Evolutionary conservation across 495 filamentous ascomycete genomes (phyloP), one percentile per base, ranked within the genome.

Genomic region (Margaritispora aquatica): DNA sequence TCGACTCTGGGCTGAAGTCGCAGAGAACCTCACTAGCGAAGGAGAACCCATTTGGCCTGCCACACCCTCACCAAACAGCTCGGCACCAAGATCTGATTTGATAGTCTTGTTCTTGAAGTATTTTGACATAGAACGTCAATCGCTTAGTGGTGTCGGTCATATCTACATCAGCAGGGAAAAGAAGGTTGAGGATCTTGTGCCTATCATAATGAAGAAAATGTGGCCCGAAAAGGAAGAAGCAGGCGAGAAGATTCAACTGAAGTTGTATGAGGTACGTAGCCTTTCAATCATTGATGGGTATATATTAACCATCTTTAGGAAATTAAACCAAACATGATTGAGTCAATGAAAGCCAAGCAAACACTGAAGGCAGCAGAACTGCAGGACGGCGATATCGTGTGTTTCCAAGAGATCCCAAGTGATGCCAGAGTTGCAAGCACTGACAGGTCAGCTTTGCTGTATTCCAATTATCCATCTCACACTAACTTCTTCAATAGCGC

Each of bases 311-410:
- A 22, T 44, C 22, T 31, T n/a, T 60, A 85, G 80, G 94, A 99
- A 71, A 97, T 99, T 74, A 97, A 97, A 70, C 90, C 92, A 36
- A 86, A 82, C 51, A 97, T 97, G 92, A 96, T 99, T 65, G 94
- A 99, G 63, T 76, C 81, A 13, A 90, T 97, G 79, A 97, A 96
- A 69, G 84, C 86, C 0, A 97, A 96, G 70, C 81, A 89, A 66
- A 88, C 90, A 0, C 82, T 99, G 58, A 85, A 88, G 50, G 84
- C 89, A 54, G 91, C 93, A 1, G 94, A 99, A 70, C 89, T 99
- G 44, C 93, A 97, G 67, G 92, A 97, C 68, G 94, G 94, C 41
- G 94, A 99, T 69, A 96, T 99, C 64, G 83, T 99, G 27, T 96
- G 92, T 63, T 96, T 97, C 74, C 93, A 97, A 71, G 81, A 31